These are phyloP conservation scores for Cutaneotrichosporon sp. DNA, from an alignment of 1,284 basidiomycete genomes.

Conservation along the genomic window DNA sequence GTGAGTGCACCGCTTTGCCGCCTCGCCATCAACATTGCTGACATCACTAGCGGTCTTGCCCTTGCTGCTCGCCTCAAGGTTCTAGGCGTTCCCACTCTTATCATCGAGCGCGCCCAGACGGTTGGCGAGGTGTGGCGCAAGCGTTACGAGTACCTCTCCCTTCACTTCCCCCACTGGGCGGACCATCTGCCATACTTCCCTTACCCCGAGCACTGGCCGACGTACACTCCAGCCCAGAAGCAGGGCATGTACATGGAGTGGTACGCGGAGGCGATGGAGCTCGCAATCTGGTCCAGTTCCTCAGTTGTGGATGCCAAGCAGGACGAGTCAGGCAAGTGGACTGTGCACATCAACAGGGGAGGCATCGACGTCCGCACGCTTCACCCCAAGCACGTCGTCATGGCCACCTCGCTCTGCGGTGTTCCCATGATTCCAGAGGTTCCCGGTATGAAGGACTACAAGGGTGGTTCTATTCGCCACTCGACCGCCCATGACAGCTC, in stretches of 20 bases:
- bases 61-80: conserved; percentile 47
- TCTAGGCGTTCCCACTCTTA: conserved; percentile 43
- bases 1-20: too few relatives aligned
- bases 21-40: too few relatives aligned
- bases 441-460: conserved; percentile 51
- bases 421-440: conserved; percentile 21
- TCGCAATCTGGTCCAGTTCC: conserved; percentile 48
- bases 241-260: conserved; percentile 33
- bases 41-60: conserved; percentile 48
- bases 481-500: conserved; percentile 55
- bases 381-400: conserved; percentile 47
- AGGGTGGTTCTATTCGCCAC: conserved; percentile 52
- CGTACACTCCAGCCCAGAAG: conserved; percentile 56
- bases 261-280: conserved; percentile 38
- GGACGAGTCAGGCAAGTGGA: conserved; percentile 53
- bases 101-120: conserved; percentile 45
- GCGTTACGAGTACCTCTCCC: conserved; percentile 58
- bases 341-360: conserved; percentile 52
- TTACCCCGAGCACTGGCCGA: conserved; percentile 56
- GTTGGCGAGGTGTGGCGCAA: conserved; percentile 50
- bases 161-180: conserved; percentile 59
- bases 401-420: conserved; percentile 31
- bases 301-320: conserved; percentile 50
- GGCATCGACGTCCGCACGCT: conserved; percentile 51
- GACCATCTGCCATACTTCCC: conserved; percentile 51